Percentiles rank a stretch among this genome's conserved stretches.
phyloP scores from a whole-genome alignment of 345 rosid genomes.

The Hibiscus syriacus region DNA sequence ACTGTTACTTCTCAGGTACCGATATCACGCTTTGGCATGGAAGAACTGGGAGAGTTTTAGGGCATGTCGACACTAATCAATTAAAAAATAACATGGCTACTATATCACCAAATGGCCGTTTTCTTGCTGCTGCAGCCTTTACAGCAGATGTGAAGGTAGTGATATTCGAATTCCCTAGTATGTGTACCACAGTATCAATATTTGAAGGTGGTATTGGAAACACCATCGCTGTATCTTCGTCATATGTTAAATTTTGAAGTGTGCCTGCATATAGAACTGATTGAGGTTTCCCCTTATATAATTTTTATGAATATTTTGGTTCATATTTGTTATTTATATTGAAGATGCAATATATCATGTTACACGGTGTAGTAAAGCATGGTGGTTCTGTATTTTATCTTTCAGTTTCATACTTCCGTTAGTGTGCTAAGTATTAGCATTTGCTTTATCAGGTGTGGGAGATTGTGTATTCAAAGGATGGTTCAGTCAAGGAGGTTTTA shows the following conservation, averaged over 20 bases:
- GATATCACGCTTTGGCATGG: conserved; percentile 95
- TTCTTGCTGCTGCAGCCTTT: conserved; percentile 96
- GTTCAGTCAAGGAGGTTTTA: conserved; percentile 83
- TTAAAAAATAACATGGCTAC: conserved; percentile 87
- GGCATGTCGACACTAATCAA: conserved; percentile 89
- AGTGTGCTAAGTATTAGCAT: conserved; percentile 8
- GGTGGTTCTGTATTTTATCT: neutral
- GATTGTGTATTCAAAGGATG: conserved; percentile 88
- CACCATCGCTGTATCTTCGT: too few species aligned
- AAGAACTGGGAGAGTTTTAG: conserved; percentile 71
- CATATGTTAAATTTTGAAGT: too few species aligned
- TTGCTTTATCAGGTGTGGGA: conserved; percentile 76
- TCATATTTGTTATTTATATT: neutral
- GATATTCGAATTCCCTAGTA: neutral
- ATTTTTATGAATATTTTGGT: too few species aligned
- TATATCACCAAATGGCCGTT: conserved; percentile 92
- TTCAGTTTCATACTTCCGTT: neutral
- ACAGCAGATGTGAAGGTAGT: conserved; percentile 96
- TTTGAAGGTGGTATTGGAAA: too few species aligned
- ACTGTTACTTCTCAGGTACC: conserved; percentile 48
- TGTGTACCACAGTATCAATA: neutral
- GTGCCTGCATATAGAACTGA: neutral
- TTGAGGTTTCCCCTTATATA: too few species aligned
- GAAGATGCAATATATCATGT: neutral
- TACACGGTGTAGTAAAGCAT: neutral